Conservation (phyloP, 306 rosid genomes). For the Prinsepia uniflora region DNA sequence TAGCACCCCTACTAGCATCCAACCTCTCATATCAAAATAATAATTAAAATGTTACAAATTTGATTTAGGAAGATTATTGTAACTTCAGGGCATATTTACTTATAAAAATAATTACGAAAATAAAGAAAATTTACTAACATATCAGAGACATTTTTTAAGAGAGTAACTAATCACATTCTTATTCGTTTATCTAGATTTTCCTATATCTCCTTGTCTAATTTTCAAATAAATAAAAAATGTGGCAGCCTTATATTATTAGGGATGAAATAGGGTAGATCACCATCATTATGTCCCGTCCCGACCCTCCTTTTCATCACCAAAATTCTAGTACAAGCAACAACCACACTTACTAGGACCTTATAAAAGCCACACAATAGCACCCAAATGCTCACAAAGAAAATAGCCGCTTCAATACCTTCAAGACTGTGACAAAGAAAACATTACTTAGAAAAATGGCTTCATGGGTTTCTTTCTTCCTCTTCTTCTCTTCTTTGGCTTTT, state of each 20-base stretch:
- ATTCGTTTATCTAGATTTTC: too few relatives aligned
- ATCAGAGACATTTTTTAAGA: too few relatives aligned
- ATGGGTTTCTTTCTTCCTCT: slow-evolving; percentile 33
- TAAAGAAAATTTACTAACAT: too few relatives aligned
- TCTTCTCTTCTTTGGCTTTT: slow-evolving; percentile 41
- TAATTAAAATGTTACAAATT: slow-evolving; percentile 9
- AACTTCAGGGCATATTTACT: too few relatives aligned
- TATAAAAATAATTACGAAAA: too few relatives aligned
- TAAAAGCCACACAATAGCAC: slow-evolving; percentile 43
- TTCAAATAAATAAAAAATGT: not conserved
- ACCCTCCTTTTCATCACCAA: slow-evolving; percentile 38
- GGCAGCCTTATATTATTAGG: not conserved
- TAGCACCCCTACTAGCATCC: too few relatives aligned
- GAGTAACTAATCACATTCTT: too few relatives aligned
- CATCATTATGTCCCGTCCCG: slow-evolving; percentile 58
- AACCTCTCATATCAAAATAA: not conserved
- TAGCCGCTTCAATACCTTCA: slow-evolving; percentile 5
- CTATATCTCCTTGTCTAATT: too few relatives aligned
- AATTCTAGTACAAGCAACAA: slow-evolving; percentile 59
- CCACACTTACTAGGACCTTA: slow-evolving; percentile 44
- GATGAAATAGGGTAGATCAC: slow-evolving; percentile 21
- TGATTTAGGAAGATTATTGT: not conserved
- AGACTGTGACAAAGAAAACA: slow-evolving; percentile 13
- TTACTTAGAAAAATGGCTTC: slow-evolving; percentile 30
- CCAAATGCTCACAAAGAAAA: slow-evolving; percentile 29